Conservation (phyloP, 2,329 filamentous ascomycete genomes). For the Aspergillus tamarii region DNA sequence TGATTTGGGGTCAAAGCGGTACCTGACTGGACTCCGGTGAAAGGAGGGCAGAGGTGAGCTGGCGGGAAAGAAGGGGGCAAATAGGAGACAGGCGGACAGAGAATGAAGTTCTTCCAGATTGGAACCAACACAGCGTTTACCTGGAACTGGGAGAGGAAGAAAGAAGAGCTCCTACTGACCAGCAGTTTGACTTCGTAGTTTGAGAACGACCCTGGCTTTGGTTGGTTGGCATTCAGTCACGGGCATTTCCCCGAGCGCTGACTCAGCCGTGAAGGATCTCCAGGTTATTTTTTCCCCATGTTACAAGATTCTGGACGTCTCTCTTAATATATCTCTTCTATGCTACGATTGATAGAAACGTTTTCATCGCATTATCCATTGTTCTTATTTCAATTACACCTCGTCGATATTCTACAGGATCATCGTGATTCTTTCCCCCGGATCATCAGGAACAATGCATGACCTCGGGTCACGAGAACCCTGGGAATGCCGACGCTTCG, state of each 20-base stretch:
- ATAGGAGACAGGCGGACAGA: neutral
- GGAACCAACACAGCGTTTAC: neutral
- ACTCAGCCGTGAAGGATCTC: neutral
- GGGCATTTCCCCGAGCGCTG: conserved; percentile 2
- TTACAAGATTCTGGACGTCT: neutral
- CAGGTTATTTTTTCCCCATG: neutral
- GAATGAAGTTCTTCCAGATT: neutral
- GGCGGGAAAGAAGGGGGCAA: neutral
- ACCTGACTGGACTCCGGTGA: conserved; percentile 16
- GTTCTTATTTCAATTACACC: neutral
- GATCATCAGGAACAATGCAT: conserved; percentile 4
- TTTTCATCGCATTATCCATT: neutral
- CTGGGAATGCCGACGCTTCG: neutral
- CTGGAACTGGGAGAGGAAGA: neutral
- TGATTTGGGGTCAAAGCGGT: conserved; percentile 18
- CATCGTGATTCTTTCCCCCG: neutral
- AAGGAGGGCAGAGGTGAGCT: conserved; percentile 8
- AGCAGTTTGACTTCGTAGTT: neutral
- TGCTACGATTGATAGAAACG: neutral
- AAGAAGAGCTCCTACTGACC: neutral
- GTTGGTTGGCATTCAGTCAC: neutral
- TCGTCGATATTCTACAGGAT: neutral
- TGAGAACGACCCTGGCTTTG: neutral
- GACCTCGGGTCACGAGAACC: conserved; percentile 5
- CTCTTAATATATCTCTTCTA: neutral